These are phyloP conservation scores for Coprinellus micaceus DNA, from an alignment of 768 basidiomycete genomes.

Conservation along the genomic window DNA sequence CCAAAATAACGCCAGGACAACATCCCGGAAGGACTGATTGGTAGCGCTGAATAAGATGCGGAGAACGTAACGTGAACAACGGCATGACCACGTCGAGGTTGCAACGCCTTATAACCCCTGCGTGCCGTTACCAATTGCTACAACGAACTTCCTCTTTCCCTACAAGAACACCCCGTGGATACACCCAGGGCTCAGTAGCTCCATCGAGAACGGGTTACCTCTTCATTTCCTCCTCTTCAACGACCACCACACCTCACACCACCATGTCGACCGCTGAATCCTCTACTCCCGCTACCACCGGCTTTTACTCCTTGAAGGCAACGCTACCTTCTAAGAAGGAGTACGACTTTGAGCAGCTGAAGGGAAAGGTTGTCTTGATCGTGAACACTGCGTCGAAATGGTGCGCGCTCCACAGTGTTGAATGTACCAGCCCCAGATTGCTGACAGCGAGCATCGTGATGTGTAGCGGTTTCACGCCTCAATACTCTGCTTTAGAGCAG, in stretches of 20 bases:
- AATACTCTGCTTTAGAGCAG: slow-evolving; percentile 75
- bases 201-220: no score
- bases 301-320: slow-evolving; percentile 70
- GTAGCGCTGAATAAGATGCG: no score
- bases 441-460: neutral
- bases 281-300: slow-evolving; percentile 18
- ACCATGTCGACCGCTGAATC: slow-evolving; percentile 2
- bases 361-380: slow-evolving; percentile 74
- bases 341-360: slow-evolving; percentile 64
- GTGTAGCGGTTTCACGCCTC: slow-evolving; percentile 76
- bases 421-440: neutral
- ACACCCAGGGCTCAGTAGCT: no score
- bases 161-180: no score
- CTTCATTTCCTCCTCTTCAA: neutral
- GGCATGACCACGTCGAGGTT: no score
- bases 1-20: no score
- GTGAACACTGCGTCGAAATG: slow-evolving; percentile 79
- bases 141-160: no score
- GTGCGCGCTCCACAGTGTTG: slow-evolving; percentile 31
- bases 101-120: no score
- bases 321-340: slow-evolving; percentile 51
- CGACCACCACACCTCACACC: slow-evolving; percentile 2
- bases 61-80: no score
- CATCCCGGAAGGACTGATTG: no score
- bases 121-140: no score